phyloP scores from a whole-genome alignment of 208 protist genomes.

The Leishmania mexicana region DNA sequence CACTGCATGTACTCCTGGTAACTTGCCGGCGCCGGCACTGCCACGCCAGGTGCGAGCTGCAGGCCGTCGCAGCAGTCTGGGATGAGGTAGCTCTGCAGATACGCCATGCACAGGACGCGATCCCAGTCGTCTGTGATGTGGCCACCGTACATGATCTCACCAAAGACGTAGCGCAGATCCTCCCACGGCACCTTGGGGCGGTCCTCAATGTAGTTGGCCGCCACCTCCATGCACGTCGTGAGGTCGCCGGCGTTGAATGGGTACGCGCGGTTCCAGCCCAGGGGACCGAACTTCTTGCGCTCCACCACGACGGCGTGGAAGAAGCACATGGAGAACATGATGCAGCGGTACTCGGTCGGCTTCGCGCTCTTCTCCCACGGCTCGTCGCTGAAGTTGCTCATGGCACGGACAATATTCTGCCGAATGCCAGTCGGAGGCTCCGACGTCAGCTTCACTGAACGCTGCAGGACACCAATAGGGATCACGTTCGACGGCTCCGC shows the following conservation, averaged over 20 bases:
- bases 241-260: slow-evolving; percentile 98
- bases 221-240: slow-evolving; percentile 96
- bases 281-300: slow-evolving; percentile 98
- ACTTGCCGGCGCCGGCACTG: slow-evolving; percentile 76
- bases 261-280: slow-evolving; percentile 98
- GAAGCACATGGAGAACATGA: slow-evolving; percentile 98
- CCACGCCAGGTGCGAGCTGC: slow-evolving; percentile 94
- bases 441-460: slow-evolving; percentile 99
- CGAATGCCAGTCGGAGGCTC: slow-evolving; percentile 98
- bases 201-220: slow-evolving; percentile 98
- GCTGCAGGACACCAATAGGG: slow-evolving; percentile 97
- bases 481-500: slow-evolving; percentile 97
- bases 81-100: slow-evolving; percentile 92
- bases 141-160: slow-evolving; percentile 99
- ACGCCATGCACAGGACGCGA: slow-evolving; percentile 96
- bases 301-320: slow-evolving; percentile 98
- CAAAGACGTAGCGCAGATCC: slow-evolving; percentile 99
- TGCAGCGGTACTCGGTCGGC: slow-evolving; percentile 96
- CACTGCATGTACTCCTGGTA: slow-evolving; percentile 97
- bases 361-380: slow-evolving; percentile 96
- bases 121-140: slow-evolving; percentile 99
- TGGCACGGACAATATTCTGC: slow-evolving; percentile 96
- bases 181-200: slow-evolving; percentile 97
- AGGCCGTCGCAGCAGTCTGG: slow-evolving; percentile 92
- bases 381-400: slow-evolving; percentile 96